Evolutionary conservation across 257 asterid species (phyloP), one percentile per base, ranked within the genome.

Genomic region (Verbena officinalis): DNA sequence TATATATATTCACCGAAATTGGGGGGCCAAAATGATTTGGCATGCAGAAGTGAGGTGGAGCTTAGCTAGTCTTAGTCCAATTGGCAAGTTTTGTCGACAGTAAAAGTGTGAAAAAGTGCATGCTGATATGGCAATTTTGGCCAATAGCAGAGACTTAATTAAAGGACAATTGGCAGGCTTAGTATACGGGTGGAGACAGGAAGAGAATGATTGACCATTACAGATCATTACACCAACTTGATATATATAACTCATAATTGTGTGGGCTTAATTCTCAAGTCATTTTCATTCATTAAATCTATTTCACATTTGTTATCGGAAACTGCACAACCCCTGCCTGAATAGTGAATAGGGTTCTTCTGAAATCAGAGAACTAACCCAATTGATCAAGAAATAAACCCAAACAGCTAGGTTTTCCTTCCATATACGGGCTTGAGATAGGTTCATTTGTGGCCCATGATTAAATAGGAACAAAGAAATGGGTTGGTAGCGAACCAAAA

Each of bases 141-240:
- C 68, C 33, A 17, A 30, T 21, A 31, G 40, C 19, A 27, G 12
- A 22, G 33, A 27, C 33, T 27, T 27, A 27, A 27, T 27, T 27
- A 27, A 27, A 27, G 33, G 33, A 27, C 4, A 27, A 5, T 27
- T 27, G 33, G 33, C n/a, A n/a, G n/a, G n/a, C n/a, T n/a, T 30
- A 7, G 36, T 30, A 30, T 2, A 7, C 36, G 42, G n/a, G 44
- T 60, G 4, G 11, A 52, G 62, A 34, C 44, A 33, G 44, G 52
- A 17, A 46, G 40, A 55, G 40, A 57, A n/a, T n/a, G n/a, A n/a
- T n/a, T n/a, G n/a, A n/a, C n/a, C n/a, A n/a, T n/a, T n/a, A n/a
- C n/a, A n/a, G 66, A 71, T 52, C 76, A 55, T 71, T 16, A 9
- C n/a, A 51, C 44, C 48, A 38, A 48, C 51, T 50, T 55, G 48